Percentiles rank a stretch among this genome's conserved stretches.
Evolutionary conservation across 2,329 filamentous ascomycete genomes (phyloP).

Genomic region (Aspergillaceae sp.): DNA sequence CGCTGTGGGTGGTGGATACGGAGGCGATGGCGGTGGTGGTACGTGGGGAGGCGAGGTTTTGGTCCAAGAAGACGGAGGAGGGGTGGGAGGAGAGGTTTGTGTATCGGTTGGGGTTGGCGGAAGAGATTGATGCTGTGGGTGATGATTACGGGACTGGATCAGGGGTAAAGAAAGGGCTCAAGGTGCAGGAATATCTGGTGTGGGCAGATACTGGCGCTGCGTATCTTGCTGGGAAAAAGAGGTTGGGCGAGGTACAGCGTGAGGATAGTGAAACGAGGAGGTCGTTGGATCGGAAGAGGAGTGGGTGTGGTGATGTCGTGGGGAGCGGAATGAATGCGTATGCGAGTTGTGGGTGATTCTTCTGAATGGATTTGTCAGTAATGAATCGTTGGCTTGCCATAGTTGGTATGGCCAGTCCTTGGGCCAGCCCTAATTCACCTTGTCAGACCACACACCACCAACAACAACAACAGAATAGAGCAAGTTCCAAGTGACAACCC

Average conservation of each 20-base stretch:
- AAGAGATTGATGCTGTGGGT: slow-evolving; percentile 11
- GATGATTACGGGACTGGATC: neutral
- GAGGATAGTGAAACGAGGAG: slow-evolving; percentile 2
- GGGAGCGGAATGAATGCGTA: slow-evolving; percentile 14
- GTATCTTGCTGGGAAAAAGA: slow-evolving; percentile 29
- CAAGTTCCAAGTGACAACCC: too few relatives aligned
- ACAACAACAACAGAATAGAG: neutral
- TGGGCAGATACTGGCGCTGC: slow-evolving; percentile 40
- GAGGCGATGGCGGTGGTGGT: slow-evolving; percentile 24
- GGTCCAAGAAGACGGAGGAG: slow-evolving; percentile 25
- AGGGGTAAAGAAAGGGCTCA: slow-evolving; percentile 8
- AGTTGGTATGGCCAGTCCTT: slow-evolving; percentile 15
- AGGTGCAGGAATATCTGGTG: slow-evolving; percentile 33
- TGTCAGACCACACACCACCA: too few relatives aligned
- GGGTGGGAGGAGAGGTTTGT: slow-evolving; percentile 35
- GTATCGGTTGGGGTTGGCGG: slow-evolving; percentile 30
- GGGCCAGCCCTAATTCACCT: too few relatives aligned
- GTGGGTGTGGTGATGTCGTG: slow-evolving; percentile 9
- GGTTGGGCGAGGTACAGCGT: slow-evolving; percentile 10
- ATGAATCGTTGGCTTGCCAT: too few relatives aligned
- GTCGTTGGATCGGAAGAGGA: slow-evolving; percentile 4
- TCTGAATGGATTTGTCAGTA: slow-evolving; percentile 38
- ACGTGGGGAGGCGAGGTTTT: slow-evolving; percentile 27
- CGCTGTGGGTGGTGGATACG: slow-evolving; percentile 31
- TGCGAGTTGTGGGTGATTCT: slow-evolving; percentile 11